Evolutionary conservation across 1,284 basidiomycete species (phyloP).

Genomic region (Paramarasmius palmivorus): DNA sequence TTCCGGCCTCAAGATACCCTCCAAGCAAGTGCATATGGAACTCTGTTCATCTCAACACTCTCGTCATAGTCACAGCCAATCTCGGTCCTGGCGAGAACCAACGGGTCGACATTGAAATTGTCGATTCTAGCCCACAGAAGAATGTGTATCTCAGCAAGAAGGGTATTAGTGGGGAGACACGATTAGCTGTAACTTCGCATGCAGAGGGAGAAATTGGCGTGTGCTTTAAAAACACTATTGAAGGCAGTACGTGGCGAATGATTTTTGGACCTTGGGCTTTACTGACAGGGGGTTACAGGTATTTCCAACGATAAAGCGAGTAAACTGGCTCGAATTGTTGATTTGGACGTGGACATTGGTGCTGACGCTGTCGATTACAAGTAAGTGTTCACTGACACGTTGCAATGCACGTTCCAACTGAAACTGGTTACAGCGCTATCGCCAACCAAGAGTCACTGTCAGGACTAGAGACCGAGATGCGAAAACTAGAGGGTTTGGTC

Average conservation of each 20-base stretch:
- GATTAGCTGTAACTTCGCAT: slow-evolving; percentile 94
- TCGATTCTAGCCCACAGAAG: slow-evolving; percentile 85
- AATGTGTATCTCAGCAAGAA: slow-evolving; percentile 93
- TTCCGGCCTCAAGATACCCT: slow-evolving; percentile 71
- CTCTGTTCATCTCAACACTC: slow-evolving; percentile 79
- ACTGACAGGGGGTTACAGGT: slow-evolving; percentile 29
- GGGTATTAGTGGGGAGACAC: slow-evolving; percentile 86
- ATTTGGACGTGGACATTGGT: slow-evolving; percentile 96
- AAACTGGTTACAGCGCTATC: slow-evolving; percentile 72
- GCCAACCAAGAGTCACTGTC: slow-evolving; percentile 98
- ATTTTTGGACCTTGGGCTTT: slow-evolving; percentile 2
- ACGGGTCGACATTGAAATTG: slow-evolving; percentile 90
- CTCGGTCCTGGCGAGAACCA: slow-evolving; percentile 73
- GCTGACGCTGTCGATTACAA: slow-evolving; percentile 99
- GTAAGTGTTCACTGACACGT: slow-evolving; percentile 43
- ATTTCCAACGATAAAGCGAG: slow-evolving; percentile 44
- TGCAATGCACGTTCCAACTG: neutral
- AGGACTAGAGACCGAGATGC: slow-evolving; percentile 96
- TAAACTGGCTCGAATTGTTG: slow-evolving; percentile 69
- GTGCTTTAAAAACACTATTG: slow-evolving; percentile 85
- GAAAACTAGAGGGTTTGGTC: slow-evolving; percentile 92
- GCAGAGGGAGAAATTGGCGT: slow-evolving; percentile 93
- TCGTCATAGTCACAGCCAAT: slow-evolving; percentile 95
- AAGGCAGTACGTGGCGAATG: slow-evolving; percentile 56
- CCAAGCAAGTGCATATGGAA: slow-evolving; percentile 91